Evolutionary conservation across 257 asterid species (phyloP), one percentile per base, ranked within the genome.

Genomic region (Osmanthus fragrans): DNA sequence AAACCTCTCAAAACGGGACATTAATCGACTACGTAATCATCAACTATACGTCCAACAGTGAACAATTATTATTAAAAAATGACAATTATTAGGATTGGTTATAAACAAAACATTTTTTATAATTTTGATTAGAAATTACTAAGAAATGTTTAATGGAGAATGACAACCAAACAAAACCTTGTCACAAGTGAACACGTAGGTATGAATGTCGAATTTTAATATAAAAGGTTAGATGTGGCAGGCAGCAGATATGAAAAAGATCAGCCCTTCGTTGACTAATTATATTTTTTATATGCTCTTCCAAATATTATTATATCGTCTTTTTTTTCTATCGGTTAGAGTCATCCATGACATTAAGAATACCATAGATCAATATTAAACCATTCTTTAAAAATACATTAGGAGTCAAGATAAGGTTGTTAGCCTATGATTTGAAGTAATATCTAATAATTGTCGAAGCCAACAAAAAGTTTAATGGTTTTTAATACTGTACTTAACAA

Each of bases 341-440:
- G 90, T 92, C 97, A 92, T 90, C 89, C 91, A 85, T 92, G 92
- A 87, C 95, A 85, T 56, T 70, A 27, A 73, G 79, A 30, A 84
- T 75, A 78, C 76, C 84, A 83, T 84, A 70, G 72, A 6, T 36
- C 32, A 63, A 63, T 64, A 45, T 73, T 65, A 13, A 54, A 72
- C 42, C 33, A 33, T 34, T 71, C 64, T 60, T 85, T 80, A 73
- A 51, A 12, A 42, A 42, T 13, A 12, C 51, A 2, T 8, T 42
- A 42, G 23, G 63, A 73, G 78, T 69, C 83, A 79, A 84, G 90
- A 80, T 86, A 86, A 84, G 91, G 87, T 86, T 70, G 92, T 84
- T 88, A 73, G 73, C 76, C 73, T 80, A 82, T 82, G 81, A 85
- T 87, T 87, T 74, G 77, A 7, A 60, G 68, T 60, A 60, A 23